Conservation (phyloP, 805 yeast genomes). For the Debaryomyces castellii region DNA sequence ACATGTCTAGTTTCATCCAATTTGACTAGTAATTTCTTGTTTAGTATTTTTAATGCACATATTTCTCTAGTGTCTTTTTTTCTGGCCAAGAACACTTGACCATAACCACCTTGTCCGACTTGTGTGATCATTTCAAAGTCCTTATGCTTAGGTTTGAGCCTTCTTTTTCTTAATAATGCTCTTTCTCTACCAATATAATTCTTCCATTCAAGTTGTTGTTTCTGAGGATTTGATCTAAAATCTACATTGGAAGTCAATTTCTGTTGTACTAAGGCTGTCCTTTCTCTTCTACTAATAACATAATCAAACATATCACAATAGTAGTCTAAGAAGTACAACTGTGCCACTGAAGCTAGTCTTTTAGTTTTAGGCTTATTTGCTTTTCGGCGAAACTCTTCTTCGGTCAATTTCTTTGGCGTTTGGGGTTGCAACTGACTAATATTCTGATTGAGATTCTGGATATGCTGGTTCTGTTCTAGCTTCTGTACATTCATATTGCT, state of each 20-base stretch:
- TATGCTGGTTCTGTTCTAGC: constrained; percentile 12
- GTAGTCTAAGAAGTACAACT: constrained; percentile 89
- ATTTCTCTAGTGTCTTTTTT: constrained; percentile 93
- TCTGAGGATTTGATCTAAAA: constrained; percentile 26
- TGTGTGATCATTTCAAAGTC: constrained; percentile 97
- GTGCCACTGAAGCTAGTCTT: constrained; percentile 86
- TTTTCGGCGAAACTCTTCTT: constrained; percentile 52
- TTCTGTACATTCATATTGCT: constrained; percentile 5
- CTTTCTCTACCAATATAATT: constrained; percentile 83
- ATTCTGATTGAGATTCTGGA: constrained; percentile 23
- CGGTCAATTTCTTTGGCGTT: constrained; percentile 16
- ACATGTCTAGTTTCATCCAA: constrained; percentile 95
- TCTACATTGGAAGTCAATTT: constrained; percentile 55
- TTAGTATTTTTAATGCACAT: constrained; percentile 90
- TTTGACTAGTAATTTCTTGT: constrained; percentile 80
- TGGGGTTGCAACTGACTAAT: constrained; percentile 34
- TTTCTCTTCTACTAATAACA: constrained; percentile 79
- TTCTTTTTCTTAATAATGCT: constrained; percentile 78
- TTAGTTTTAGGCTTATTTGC: constrained; percentile 76
- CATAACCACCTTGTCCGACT: constrained; percentile 99
- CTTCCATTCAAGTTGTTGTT: constrained; percentile 58
- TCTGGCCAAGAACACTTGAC: constrained; percentile 95
- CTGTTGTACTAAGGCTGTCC: constrained; percentile 68
- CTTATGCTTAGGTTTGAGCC: constrained; percentile 89
- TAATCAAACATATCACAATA: constrained; percentile 96